These are phyloP conservation scores for Tulasnella sp. DNA, from an alignment of 768 basidiomycete genomes.

Conservation along the genomic window DNA sequence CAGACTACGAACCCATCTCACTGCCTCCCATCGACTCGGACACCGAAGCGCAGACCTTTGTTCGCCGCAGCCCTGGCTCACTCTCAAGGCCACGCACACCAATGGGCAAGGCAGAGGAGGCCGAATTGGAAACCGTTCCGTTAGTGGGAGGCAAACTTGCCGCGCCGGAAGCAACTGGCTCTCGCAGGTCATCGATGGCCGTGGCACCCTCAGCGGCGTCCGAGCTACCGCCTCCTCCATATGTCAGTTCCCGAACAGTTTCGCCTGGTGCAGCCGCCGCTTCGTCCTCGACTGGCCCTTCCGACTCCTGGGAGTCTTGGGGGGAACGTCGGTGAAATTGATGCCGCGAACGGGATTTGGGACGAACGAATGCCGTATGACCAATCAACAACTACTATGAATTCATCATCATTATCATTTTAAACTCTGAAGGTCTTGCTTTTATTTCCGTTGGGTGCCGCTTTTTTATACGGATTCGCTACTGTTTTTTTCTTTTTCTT, in stretches of 20 bases:
- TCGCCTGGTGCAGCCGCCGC: constrained; percentile 7
- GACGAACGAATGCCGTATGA: background rate
- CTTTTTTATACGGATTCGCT: constrained; percentile 10
- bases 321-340: constrained; percentile 10
- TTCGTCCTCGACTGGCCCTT: background rate
- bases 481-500: background rate
- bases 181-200: background rate
- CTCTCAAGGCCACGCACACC: constrained; percentile 21
- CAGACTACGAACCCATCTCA: constrained; percentile 24
- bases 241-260: constrained; percentile 12
- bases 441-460: background rate
- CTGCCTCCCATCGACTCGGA: constrained; percentile 17
- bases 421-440: constrained; percentile 13
- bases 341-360: background rate
- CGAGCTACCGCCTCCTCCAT: constrained; percentile 20
- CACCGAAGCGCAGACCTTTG: background rate
- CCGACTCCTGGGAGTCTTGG: constrained; percentile 24
- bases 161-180: background rate
- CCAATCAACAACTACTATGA: constrained; percentile 15
- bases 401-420: constrained; percentile 11
- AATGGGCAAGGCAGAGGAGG: constrained; percentile 20
- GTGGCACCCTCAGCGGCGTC: background rate
- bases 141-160: background rate
- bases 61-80: background rate
- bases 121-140: constrained; percentile 5